These are phyloP conservation scores for Ceratocystis papillata DNA, from an alignment of 2,329 filamentous ascomycete species.

Conservation along the genomic window DNA sequence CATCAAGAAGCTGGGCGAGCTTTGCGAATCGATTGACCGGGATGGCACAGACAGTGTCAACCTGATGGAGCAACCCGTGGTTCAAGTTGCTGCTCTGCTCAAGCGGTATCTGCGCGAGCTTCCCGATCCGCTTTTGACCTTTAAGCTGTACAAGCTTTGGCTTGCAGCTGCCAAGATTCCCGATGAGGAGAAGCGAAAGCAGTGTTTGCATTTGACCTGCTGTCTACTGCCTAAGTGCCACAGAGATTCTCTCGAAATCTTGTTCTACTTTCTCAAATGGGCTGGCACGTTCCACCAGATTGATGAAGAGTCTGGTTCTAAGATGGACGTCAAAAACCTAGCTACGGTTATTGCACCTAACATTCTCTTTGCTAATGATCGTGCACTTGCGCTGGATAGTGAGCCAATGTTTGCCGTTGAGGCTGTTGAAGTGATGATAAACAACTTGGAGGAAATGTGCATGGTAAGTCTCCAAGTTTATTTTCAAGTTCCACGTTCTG, in stretches of 20 bases:
- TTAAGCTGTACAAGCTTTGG: conserved; percentile 87
- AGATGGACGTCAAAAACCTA: conserved; percentile 98
- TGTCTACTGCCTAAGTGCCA: conserved; percentile 88
- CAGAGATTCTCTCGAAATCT: conserved; percentile 84
- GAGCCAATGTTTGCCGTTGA: conserved; percentile 91
- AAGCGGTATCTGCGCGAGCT: conserved; percentile 94
- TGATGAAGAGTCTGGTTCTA: conserved; percentile 91
- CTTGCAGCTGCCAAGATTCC: conserved; percentile 79
- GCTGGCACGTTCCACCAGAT: conserved; percentile 93
- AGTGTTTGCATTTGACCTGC: conserved; percentile 80
- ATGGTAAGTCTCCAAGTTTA: conserved; percentile 54
- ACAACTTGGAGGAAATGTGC: conserved; percentile 92
- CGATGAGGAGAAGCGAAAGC: conserved; percentile 69
- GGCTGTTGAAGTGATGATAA: conserved; percentile 81
- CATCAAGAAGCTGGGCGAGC: conserved; percentile 81
- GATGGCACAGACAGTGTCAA: conserved; percentile 78
- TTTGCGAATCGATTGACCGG: conserved; percentile 75
- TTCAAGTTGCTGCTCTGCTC: conserved; percentile 83
- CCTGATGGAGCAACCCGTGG: conserved; percentile 76
- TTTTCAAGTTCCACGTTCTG: conserved; percentile 1
- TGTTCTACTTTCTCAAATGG: conserved; percentile 96
- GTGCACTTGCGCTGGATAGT: conserved; percentile 59
- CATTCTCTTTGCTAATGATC: conserved; percentile 64
- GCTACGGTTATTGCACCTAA: conserved; percentile 97
- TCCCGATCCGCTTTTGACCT: conserved; percentile 85